Evolutionary conservation across 495 filamentous ascomycete genomes (phyloP).

Genomic region (Lasiosphaeris hirsuta): DNA sequence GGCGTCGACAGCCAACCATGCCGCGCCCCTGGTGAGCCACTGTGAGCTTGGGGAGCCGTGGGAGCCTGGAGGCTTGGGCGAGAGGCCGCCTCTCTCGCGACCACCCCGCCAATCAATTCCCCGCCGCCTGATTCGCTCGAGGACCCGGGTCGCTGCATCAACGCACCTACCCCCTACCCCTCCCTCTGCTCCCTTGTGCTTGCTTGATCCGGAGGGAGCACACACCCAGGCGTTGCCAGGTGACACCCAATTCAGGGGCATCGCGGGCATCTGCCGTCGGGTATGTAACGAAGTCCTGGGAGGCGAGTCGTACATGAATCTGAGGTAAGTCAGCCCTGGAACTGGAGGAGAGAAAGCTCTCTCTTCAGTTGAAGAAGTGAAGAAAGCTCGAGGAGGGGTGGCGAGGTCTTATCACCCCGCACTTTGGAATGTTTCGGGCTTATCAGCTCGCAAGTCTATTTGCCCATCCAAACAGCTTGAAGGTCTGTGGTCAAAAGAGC

Average conservation of each 20-base stretch:
- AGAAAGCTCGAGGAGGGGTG: neutral
- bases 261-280: too few species aligned
- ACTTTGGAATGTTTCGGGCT: neutral
- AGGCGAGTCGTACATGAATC: too few species aligned
- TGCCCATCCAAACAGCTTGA: neutral
- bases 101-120: conserved; percentile 11
- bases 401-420: conserved; percentile 14
- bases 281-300: too few species aligned
- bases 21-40: conserved; percentile 8
- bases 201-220: neutral
- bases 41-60: neutral
- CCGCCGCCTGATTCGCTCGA: neutral
- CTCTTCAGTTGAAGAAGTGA: neutral
- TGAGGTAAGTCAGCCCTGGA: too few species aligned
- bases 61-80: neutral
- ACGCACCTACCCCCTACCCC: too few species aligned
- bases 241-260: neutral
- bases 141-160: neutral
- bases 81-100: conserved; percentile 15
- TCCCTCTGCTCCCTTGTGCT: neutral
- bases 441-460: neutral
- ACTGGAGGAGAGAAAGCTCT: neutral
- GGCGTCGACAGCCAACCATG: conserved; percentile 21
- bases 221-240: too few species aligned
- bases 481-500: neutral